Base-by-base conservation (phyloP, 23 red algal species). In the Pyropia yezoensis region DNA sequence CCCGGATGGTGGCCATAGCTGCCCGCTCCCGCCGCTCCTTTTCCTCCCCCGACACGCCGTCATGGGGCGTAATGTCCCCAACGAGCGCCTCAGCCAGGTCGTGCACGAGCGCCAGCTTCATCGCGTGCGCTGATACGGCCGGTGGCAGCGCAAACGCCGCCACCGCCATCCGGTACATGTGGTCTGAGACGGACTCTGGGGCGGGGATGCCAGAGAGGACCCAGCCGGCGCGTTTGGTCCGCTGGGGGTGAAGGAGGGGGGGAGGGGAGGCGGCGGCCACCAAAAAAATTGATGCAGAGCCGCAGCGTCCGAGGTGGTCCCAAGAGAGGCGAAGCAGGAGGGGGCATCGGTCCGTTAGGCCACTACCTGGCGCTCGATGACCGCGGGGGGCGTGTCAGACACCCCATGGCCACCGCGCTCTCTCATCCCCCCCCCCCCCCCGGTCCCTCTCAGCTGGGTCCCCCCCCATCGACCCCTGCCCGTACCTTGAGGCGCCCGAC, bases 91-190 rank as follows among this genome's bases (percentile, higher is more conserved):
- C 94, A 1, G 86, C 94, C 50, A 98, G 82, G 82, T 98, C 94
- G 69, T 98, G 94, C 21, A 91, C 85, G 14, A 91, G 63, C 49
- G 94, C 94, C 49, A 98, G 65, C 26, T 83, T 88, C 64, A 91
- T 64, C 30, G 71, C 55, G 24, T 66, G 77, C 53, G 56, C 70
- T 49, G 64, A 17, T 14, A 63, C 49, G 18, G 49, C 27, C 9
- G 65, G 25, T 2, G 62, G 17, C n/a, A 87, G 52, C 47, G 60
- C 39, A 3, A 98, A 58, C 54, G 86, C 66, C 11, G 91, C 80
- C 26, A 98, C 50, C 7, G 85, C 72, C 94, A 91, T 87, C 12
- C 94, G 70, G 58, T 98, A 91, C 94, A 90, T 90, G 63, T 98
- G 94, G 58, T 87, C 86, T 7, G 72, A 53, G n/a, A 98, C 82